Evolutionary conservation across 345 rosid genomes (phyloP).

Genomic region (Eucalyptus tenuipes): DNA sequence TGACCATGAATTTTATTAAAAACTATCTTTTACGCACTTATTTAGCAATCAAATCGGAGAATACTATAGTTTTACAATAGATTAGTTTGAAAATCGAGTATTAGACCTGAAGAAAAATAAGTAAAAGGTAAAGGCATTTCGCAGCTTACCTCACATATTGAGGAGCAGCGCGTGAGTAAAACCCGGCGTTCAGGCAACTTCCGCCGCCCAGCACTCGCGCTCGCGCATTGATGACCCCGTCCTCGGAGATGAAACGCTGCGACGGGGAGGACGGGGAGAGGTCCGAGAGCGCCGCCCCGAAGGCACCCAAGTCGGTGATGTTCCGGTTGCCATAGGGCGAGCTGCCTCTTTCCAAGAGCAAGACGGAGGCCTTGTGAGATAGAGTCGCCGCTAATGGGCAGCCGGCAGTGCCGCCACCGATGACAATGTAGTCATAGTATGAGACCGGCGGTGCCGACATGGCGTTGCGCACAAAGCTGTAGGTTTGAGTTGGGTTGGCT

Average conservation of each 20-base stretch:
- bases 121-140: neutral
- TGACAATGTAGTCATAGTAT: constrained; percentile 23
- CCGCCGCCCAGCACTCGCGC: constrained; percentile 38
- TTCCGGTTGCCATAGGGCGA: constrained; percentile 25
- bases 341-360: constrained; percentile 33
- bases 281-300: constrained; percentile 8
- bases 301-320: constrained; percentile 10
- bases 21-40: neutral
- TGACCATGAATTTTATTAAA: neutral
- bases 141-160: neutral
- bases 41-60: neutral
- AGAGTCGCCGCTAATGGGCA: constrained; percentile 37
- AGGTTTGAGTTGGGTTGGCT: neutral
- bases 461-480: constrained; percentile 6
- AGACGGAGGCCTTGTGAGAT: constrained; percentile 13
- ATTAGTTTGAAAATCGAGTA: neutral
- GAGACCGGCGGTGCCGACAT: constrained; percentile 3
- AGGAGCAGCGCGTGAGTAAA: constrained; percentile 15
- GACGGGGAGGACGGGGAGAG: constrained; percentile 16
- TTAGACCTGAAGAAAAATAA: neutral
- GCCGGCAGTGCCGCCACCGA: constrained; percentile 39
- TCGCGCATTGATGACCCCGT: constrained; percentile 29
- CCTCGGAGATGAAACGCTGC: constrained; percentile 29
- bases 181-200: constrained; percentile 28
- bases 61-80: neutral